Evolutionary conservation across 2,329 filamentous ascomycete species (phyloP).

Genomic region (Cladosporium oxysporum): DNA sequence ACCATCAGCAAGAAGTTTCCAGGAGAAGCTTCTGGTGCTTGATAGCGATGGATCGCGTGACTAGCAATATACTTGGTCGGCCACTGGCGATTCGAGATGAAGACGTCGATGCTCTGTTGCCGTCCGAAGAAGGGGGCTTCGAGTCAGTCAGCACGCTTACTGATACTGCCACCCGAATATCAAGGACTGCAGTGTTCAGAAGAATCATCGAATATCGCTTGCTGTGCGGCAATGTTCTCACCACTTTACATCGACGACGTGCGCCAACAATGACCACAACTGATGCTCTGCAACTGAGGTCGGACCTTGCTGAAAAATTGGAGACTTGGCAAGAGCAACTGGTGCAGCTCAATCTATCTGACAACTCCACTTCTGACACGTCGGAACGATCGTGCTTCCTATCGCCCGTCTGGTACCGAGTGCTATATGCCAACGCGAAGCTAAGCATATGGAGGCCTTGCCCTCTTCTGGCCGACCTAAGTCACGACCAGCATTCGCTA

Average conservation of each 20-base stretch:
- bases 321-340: conserved; percentile 38
- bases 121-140: conserved; percentile 26
- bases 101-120: conserved; percentile 45
- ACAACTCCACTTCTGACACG: conserved; percentile 26
- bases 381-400: conserved; percentile 42
- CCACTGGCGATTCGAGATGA: conserved; percentile 45
- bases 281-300: conserved; percentile 26
- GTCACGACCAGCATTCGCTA: conserved; percentile 22
- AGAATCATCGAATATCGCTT: conserved; percentile 46
- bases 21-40: conserved; percentile 49
- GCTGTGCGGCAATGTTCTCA: conserved; percentile 44
- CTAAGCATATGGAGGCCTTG: conserved; percentile 48
- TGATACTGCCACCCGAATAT: not conserved
- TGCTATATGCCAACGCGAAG: conserved; percentile 47
- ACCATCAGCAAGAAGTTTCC: conserved; percentile 39
- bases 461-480: conserved; percentile 29
- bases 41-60: conserved; percentile 43
- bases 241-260: conserved; percentile 38
- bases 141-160: not conserved
- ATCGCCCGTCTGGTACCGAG: conserved; percentile 46
- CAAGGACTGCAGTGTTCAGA: conserved; percentile 38
- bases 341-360: conserved; percentile 32
- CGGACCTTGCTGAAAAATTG: conserved; percentile 36
- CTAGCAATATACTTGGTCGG: conserved; percentile 43
- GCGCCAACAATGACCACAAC: conserved; percentile 20